These are phyloP conservation scores for Nymphaea colorata DNA, from an alignment of 164 flowering plant species.

Conservation along the genomic window DNA sequence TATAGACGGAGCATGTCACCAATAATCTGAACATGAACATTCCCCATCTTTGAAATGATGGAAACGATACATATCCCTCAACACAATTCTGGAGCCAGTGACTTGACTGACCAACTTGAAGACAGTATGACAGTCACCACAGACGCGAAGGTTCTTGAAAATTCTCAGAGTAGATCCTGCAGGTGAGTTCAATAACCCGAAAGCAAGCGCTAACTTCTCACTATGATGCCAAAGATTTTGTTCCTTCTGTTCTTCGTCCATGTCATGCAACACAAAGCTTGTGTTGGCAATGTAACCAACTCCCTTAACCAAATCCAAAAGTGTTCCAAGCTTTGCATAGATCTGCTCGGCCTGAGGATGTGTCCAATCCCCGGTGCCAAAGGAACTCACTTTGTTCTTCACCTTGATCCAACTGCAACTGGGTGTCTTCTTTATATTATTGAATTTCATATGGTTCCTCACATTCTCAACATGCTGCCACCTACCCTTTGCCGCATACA, in stretches of 20 bases:
- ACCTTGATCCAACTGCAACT: constrained; percentile 83
- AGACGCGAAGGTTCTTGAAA: constrained; percentile 85
- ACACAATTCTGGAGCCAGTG: constrained; percentile 28
- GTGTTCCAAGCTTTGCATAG: constrained; percentile 39
- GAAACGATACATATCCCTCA: constrained; percentile 75
- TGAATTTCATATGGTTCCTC: constrained; percentile 41
- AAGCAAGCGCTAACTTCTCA: constrained; percentile 76
- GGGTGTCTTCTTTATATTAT: constrained; percentile 49
- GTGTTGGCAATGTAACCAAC: constrained; percentile 75
- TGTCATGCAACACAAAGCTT: constrained; percentile 69
- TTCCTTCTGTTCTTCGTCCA: constrained; percentile 79
- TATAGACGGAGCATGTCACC: constrained; percentile 24
- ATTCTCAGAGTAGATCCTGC: constrained; percentile 43
- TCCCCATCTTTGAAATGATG: constrained; percentile 65
- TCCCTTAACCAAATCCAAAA: constrained; percentile 43
- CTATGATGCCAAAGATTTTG: constrained; percentile 81
- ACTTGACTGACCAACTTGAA: constrained; percentile 45
- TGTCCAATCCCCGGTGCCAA: constrained; percentile 60
- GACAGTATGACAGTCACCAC: constrained; percentile 80
- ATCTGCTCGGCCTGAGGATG: constrained; percentile 40
- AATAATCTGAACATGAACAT: constrained; percentile 76
- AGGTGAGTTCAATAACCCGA: constrained; percentile 40
- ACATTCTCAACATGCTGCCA: constrained; percentile 64
- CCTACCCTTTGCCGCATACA: constrained; percentile 52
- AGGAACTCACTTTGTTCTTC: constrained; percentile 38